Evolutionary conservation across 2,329 filamentous ascomycete genomes (phyloP).

Genomic region (Tolypocladium capitatum): DNA sequence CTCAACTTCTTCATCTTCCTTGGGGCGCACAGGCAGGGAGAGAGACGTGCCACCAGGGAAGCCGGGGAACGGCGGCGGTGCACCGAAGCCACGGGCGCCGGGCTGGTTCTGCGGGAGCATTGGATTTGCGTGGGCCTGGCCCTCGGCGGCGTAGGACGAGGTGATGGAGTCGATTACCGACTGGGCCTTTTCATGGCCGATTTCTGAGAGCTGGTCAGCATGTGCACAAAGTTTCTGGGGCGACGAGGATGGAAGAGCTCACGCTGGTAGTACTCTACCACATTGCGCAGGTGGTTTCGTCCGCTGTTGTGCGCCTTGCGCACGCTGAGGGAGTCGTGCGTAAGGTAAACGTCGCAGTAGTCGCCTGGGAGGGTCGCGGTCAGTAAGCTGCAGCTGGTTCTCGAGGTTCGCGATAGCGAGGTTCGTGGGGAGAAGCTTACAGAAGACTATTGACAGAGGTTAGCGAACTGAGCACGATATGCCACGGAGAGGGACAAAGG

Average conservation of each 20-base stretch:
- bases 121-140: constrained; percentile 73
- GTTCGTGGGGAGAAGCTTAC: constrained; percentile 9
- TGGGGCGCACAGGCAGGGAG: constrained; percentile 3
- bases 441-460: constrained; percentile 3
- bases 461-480: constrained; percentile 4
- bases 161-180: constrained; percentile 98
- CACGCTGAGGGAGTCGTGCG: constrained; percentile 99
- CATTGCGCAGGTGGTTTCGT: constrained; percentile 92
- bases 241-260: constrained; percentile 14
- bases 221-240: not conserved
- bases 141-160: constrained; percentile 86
- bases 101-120: constrained; percentile 63
- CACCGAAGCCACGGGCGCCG: constrained; percentile 29
- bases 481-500: constrained; percentile 13
- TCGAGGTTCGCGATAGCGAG: not conserved
- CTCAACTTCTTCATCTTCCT: not conserved
- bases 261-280: constrained; percentile 98
- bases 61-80: constrained; percentile 35
- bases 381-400: constrained; percentile 1
- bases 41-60: constrained; percentile 43
- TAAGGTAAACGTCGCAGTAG: constrained; percentile 99
- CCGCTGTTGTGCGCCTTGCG: constrained; percentile 97
- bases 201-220: constrained; percentile 46
- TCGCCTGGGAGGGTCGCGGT: constrained; percentile 44
- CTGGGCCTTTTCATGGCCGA: constrained; percentile 96